phyloP scores from a whole-genome alignment of 176 grass and related monocot genomes.

The Alloteropsis semialata region DNA sequence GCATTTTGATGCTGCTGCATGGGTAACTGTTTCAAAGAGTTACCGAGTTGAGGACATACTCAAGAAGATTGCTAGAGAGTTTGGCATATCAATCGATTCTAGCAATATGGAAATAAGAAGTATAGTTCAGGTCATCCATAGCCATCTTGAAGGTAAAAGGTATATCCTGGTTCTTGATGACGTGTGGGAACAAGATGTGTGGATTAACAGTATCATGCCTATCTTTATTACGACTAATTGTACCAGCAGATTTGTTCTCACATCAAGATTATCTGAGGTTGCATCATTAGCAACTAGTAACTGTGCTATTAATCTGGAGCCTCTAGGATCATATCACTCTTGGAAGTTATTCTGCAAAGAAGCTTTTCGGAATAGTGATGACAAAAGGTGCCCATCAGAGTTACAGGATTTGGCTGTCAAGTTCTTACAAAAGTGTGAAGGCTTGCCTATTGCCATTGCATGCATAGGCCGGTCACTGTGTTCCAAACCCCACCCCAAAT shows the following conservation, averaged over 20 bases:
- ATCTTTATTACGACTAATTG: neutral
- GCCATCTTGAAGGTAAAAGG: neutral
- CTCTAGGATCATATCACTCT: neutral
- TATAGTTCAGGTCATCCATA: neutral
- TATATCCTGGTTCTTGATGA: conserved; percentile 1
- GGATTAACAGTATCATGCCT: neutral
- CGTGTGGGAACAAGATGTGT: neutral
- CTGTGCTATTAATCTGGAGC: neutral
- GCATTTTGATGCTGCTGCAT: neutral
- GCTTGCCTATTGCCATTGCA: conserved; percentile 6
- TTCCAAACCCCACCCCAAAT: neutral
- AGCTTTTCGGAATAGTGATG: neutral
- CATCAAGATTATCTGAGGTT: neutral
- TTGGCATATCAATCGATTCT: rapidly evolving
- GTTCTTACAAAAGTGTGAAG: neutral
- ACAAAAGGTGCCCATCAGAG: neutral
- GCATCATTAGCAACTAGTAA: neutral
- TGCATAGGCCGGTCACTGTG: neutral
- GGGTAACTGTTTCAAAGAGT: neutral
- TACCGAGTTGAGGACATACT: neutral
- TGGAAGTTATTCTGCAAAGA: neutral
- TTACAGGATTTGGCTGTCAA: neutral
- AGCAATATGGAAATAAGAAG: neutral
- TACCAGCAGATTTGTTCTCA: neutral
- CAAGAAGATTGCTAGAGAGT: neutral